These are phyloP conservation scores for Colletotrichum cuscutae DNA, from an alignment of 2,329 filamentous ascomycete genomes.

Conservation along the genomic window DNA sequence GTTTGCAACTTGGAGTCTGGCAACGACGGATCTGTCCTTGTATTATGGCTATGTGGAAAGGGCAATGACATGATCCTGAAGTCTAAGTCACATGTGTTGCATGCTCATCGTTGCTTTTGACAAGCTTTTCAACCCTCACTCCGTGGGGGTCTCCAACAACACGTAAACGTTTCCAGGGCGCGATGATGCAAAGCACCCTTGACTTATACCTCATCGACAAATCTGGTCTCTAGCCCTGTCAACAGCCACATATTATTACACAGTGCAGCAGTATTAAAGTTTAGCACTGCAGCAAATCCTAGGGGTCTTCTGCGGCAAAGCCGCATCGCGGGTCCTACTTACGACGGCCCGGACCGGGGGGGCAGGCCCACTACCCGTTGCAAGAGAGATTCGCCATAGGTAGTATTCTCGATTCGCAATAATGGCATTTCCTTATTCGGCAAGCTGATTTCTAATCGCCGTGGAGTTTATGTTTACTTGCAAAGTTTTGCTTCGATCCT, in stretches of 20 bases:
- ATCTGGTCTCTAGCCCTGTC: not conserved
- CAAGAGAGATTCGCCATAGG: not conserved
- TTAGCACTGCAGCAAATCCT: not conserved
- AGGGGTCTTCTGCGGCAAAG: not conserved
- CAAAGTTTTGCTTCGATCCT: not conserved
- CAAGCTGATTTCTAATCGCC: constrained; percentile 2
- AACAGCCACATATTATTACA: not conserved
- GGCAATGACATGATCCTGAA: not conserved
- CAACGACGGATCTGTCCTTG: not conserved
- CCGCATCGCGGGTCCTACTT: not conserved
- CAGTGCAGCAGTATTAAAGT: not conserved
- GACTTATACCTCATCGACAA: not conserved
- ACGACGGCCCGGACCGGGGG: not conserved
- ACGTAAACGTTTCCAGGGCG: not conserved
- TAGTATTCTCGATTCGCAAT: not conserved
- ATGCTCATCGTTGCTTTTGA: not conserved
- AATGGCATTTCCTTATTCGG: no score
- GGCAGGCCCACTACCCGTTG: not conserved
- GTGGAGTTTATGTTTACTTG: not conserved
- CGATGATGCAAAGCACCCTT: not conserved
- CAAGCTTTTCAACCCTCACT: not conserved
- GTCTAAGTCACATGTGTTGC: not conserved
- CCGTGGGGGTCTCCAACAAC: not conserved
- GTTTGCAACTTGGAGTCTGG: not conserved
- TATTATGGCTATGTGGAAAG: not conserved